Conservation (phyloP, 257 asterid species). For the Nicotiana sylvestris region DNA sequence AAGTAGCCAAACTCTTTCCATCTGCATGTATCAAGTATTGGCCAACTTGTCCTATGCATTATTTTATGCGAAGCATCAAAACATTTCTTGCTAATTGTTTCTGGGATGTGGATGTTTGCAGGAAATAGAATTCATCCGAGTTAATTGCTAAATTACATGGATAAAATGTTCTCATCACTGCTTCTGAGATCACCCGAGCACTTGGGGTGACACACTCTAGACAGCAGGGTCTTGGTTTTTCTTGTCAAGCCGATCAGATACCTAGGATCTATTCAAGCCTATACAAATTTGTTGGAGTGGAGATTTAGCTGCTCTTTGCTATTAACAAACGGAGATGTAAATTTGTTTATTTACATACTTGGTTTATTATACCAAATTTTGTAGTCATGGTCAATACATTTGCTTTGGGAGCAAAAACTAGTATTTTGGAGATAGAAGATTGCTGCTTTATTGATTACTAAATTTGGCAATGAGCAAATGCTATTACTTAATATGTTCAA, state of each 20-base stretch:
- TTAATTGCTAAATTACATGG: neutral
- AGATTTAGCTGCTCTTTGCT: neutral
- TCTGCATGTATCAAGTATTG: neutral
- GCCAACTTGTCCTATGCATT: neutral
- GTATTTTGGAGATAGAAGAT: neutral
- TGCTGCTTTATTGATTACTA: neutral
- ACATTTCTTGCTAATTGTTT: neutral
- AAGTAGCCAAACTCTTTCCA: neutral
- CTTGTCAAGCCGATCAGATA: neutral
- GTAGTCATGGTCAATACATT: neutral
- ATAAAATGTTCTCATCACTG: neutral
- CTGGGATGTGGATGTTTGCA: conserved; percentile 5
- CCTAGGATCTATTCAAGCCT: neutral
- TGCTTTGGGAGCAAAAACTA: neutral
- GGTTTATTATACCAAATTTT: neutral
- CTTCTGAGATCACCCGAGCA: neutral
- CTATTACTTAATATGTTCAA: neutral
- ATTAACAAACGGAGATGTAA: neutral
- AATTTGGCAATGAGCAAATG: neutral
- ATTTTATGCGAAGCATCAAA: neutral
- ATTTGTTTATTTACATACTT: neutral
- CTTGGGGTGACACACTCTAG: neutral
- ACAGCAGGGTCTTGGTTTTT: neutral
- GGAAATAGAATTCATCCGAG: neutral
- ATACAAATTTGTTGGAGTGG: neutral